Base-by-base conservation (phyloP, 2,329 filamentous ascomycete species). In the Exophiala sp. region DNA sequence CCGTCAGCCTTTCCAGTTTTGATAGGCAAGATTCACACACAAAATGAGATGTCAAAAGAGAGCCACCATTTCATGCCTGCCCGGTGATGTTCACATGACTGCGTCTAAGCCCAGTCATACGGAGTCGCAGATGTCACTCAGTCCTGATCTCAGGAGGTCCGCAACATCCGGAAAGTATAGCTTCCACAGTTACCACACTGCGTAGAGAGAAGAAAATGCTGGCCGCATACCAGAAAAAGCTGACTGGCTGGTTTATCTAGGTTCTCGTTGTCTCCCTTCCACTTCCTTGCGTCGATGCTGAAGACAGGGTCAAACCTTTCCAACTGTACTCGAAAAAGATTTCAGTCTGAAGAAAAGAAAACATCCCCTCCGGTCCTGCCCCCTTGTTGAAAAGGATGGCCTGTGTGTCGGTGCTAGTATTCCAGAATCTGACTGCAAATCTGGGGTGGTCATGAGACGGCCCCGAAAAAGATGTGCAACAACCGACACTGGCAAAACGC, bases 371-470 rank as follows among this genome's bases (percentile, higher is more conserved):
- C 29, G 11, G 29, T n/a, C 27, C 23, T 27, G 19, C 6, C 29
- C 30, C 43, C 11, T 16, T n/a, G 16, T 16, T 16, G 16, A 11
- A 35, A 19, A 32, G 23, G 38, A 23, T 50, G 47, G 47, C 42
- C 44, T 40, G 37, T 43, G 46, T 48, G 44, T 32, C 43, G 14
- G 24, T 38, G 43, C 52, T 50, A n/a, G n/a, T n/a, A 52, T 46
- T 47, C 52, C 52, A 38, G 38, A 55, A 37, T 51, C 45, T 10
- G 44, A 40, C 34, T 42, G 48, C 47, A 53, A 53, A 56, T 53
- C 54, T 56, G 54, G 54, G 54, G 54, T 48, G 54, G 54, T 56
- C 54, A 56, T 56, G 54, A 52, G 54, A 52, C 50, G 43, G 44
- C 34, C 14, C 38, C 18, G 23, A 19, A 30, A 44, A 22, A 19